A percentile compares a stretch with the other conserved stretches of the same genome.
These are phyloP conservation scores for Phaeosphaeriaceae sp. DNA, from an alignment of 2,329 filamentous ascomycete genomes.

Conservation along the genomic window DNA sequence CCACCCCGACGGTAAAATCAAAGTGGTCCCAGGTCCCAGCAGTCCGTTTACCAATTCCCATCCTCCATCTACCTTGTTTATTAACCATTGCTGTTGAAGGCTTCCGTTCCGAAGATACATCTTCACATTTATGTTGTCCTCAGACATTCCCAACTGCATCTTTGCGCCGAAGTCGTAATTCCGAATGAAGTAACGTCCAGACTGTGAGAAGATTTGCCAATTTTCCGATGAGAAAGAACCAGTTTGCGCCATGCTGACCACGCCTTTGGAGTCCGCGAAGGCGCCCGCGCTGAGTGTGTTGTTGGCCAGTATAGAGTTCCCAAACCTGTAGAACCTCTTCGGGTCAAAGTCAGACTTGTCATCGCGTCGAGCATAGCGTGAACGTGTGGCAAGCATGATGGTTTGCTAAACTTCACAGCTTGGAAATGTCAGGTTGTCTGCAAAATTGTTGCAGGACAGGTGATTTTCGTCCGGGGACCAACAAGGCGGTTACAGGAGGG, in stretches of 20 bases:
- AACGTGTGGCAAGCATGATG: not conserved
- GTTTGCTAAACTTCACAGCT: no score
- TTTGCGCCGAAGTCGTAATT: constrained; percentile 22
- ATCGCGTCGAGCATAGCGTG: not conserved
- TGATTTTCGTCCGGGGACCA: no score
- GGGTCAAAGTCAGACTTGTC: constrained; percentile 4
- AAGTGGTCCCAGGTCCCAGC: not conserved
- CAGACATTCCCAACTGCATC: constrained; percentile 15
- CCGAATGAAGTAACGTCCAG: constrained; percentile 23
- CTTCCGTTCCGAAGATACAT: not conserved
- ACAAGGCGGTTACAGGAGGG: no score
- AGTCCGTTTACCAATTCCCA: not conserved
- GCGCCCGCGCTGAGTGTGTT: constrained; percentile 5
- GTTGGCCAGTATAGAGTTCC: constrained; percentile 3
- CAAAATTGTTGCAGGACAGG: no score
- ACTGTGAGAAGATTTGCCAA: constrained; percentile 23
- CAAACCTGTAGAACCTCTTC: constrained; percentile 12
- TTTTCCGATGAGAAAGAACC: constrained; percentile 18
- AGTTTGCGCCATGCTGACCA: constrained; percentile 9
- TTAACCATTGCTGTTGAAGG: constrained; percentile 1
- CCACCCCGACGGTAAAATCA: not conserved
- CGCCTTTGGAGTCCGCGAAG: not conserved
- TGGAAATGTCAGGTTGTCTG: no score
- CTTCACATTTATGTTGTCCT: not conserved
- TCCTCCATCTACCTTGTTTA: not conserved